Conservation (phyloP, 371 early-diverging fungal species). For the Mucor mucedo region DNA sequence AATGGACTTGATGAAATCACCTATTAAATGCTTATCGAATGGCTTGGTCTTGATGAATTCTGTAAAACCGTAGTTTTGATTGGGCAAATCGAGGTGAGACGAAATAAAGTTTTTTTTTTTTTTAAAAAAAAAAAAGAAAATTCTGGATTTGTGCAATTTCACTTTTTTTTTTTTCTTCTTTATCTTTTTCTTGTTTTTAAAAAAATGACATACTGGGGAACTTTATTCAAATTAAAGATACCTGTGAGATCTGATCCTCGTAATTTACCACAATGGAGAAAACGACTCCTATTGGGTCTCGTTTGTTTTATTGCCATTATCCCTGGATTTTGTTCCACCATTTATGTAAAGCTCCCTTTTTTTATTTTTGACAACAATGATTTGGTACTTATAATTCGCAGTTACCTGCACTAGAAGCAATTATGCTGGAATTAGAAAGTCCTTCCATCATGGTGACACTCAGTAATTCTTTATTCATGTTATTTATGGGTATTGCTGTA, state of each 20-base stretch:
- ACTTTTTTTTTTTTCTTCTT: not conserved
- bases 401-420: constrained; percentile 58
- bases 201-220: constrained; percentile 20
- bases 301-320: constrained; percentile 53
- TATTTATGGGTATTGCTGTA: constrained; percentile 67
- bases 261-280: constrained; percentile 42
- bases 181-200: constrained; percentile 1
- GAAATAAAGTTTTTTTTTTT: no score
- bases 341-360: constrained; percentile 34
- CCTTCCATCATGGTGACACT: constrained; percentile 58
- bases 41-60: constrained; percentile 19
- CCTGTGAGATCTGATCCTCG: constrained; percentile 42
- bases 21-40: constrained; percentile 21
- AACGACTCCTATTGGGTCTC: constrained; percentile 38
- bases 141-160: no score
- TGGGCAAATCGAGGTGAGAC: no score
- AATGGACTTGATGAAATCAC: constrained; percentile 14
- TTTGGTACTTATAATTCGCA: not conserved
- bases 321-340: constrained; percentile 57
- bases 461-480: constrained; percentile 65
- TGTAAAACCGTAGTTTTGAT: constrained; percentile 1
- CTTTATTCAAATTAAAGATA: constrained; percentile 17
- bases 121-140: no score
- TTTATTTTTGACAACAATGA: not conserved
- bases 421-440: constrained; percentile 41